Percentiles rank a stretch among this genome's conserved stretches.
These are phyloP conservation scores for Colletotrichum echinochloae DNA, from an alignment of 2,329 filamentous ascomycete genomes.

Conservation along the genomic window DNA sequence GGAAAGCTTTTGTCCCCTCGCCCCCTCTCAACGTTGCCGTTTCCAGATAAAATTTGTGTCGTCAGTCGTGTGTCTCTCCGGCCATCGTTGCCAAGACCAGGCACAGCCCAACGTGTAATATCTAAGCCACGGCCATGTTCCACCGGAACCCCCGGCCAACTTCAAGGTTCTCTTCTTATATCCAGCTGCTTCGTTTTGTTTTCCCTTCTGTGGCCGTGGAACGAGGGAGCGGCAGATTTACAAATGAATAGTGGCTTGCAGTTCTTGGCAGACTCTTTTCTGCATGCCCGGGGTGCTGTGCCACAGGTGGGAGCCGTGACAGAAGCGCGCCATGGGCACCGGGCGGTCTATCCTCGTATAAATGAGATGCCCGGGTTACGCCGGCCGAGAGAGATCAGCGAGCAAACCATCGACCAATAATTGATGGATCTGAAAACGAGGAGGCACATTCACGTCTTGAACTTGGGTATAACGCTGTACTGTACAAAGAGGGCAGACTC, in stretches of 20 bases:
- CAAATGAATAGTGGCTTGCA: background rate
- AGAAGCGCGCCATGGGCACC: conserved; percentile 12
- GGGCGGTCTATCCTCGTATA: conserved; percentile 13
- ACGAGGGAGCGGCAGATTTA: background rate
- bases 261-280: conserved; percentile 14
- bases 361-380: conserved; percentile 12
- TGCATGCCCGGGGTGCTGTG: background rate
- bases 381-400: conserved; percentile 8
- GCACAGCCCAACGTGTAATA: conserved; percentile 18
- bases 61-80: background rate
- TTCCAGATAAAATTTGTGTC: conserved; percentile 5
- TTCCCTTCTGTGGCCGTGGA: background rate
- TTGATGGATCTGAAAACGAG: conserved; percentile 22
- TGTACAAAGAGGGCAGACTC: background rate
- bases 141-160: conserved; percentile 13
- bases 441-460: conserved; percentile 14
- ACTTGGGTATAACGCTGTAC: background rate
- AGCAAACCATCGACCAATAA: conserved; percentile 15
- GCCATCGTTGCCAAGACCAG: conserved; percentile 23
- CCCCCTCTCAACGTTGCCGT: background rate
- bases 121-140: conserved; percentile 35
- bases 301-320: conserved; percentile 25
- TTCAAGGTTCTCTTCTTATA: background rate
- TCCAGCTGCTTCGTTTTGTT: conserved; percentile 2
- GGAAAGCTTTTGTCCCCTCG: conserved; percentile 23